These are phyloP conservation scores for Dendrobium nobile DNA, from an alignment of 106 monocot species.

Conservation along the genomic window DNA sequence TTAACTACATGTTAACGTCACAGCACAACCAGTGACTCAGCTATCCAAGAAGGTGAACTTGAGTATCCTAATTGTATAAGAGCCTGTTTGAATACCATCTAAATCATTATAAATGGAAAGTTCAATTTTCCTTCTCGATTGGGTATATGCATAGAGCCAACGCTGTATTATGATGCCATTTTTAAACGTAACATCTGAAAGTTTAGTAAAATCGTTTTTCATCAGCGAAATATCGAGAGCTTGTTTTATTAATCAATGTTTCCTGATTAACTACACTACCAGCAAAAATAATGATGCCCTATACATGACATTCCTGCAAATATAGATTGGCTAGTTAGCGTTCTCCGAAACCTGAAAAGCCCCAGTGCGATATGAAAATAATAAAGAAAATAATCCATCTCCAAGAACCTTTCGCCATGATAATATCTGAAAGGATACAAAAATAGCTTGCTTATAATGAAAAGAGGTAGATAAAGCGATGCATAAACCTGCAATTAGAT, in stretches of 20 bases:
- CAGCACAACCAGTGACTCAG: no score
- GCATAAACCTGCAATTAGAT: conserved; percentile 6
- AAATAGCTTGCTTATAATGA: background rate
- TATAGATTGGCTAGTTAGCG: background rate
- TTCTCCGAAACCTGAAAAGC: background rate
- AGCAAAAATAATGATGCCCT: background rate
- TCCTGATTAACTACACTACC: background rate
- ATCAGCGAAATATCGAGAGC: background rate
- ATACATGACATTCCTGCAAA: background rate
- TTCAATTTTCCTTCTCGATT: no score
- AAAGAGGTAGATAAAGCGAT: background rate
- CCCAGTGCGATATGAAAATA: background rate
- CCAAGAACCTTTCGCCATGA: background rate
- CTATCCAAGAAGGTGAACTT: no score
- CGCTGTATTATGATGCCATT: no score
- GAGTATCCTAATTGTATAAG: no score
- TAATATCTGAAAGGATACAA: background rate
- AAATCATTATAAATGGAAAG: no score
- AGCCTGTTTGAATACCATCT: no score
- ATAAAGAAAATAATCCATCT: background rate
- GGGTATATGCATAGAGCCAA: no score
- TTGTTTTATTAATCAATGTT: background rate
- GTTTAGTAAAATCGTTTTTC: background rate
- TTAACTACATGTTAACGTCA: no score
- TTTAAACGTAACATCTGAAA: background rate